Percentiles rank a stretch among this genome's conserved stretches.
phyloP scores from a whole-genome alignment of 2,329 filamentous ascomycete genomes.

The Apiospora kogelbergensis region DNA sequence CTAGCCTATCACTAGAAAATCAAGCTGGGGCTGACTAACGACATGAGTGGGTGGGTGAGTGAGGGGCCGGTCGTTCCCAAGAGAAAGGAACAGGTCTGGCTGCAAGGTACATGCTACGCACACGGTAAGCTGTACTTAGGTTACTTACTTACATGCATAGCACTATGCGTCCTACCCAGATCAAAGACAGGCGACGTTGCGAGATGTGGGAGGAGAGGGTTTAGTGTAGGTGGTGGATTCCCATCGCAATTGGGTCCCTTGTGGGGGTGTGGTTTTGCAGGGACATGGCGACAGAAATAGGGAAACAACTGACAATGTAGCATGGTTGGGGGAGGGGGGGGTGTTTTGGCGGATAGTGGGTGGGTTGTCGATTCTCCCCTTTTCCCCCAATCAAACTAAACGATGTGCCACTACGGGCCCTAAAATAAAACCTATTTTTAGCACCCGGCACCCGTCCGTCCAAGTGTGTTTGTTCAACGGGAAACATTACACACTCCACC shows the following conservation, averaged over 20 bases:
- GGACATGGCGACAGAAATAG: slow-evolving; percentile 3
- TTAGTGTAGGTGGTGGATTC: not conserved
- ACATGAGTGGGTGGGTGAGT: not conserved
- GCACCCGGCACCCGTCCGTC: not conserved
- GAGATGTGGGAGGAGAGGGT: not conserved
- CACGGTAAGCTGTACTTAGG: not conserved
- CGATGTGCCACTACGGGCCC: not conserved
- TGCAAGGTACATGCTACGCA: not conserved
- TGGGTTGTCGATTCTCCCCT: not conserved
- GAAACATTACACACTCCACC: not conserved
- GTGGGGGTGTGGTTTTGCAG: not conserved
- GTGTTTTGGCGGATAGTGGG: not conserved
- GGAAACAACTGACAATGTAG: not conserved
- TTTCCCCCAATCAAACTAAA: not conserved
- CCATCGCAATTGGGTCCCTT: not conserved
- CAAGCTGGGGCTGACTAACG: not conserved
- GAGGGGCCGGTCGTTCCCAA: not conserved
- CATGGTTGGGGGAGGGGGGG: no score
- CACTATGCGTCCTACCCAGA: not conserved
- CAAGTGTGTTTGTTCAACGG: not conserved
- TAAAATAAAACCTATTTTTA: slow-evolving; percentile 2
- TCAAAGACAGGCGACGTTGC: not conserved
- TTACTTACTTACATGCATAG: no score
- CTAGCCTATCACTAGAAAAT: not conserved
- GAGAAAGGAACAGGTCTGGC: not conserved